Base-by-base conservation (phyloP, 2,329 filamentous ascomycete genomes). In the Thielaviopsis punctulata region DNA sequence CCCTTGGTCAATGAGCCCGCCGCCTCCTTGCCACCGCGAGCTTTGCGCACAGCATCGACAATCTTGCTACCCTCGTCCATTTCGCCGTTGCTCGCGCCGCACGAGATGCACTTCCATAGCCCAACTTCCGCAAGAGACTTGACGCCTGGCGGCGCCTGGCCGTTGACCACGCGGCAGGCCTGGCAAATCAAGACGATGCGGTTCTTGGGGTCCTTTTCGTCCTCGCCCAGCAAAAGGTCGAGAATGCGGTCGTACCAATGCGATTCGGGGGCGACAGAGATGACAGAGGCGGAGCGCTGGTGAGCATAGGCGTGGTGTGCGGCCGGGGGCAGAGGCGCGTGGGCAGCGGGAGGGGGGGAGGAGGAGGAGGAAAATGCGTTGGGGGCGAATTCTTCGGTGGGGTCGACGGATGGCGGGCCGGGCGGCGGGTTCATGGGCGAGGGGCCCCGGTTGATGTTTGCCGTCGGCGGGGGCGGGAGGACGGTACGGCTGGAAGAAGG, bases 191-290 rank as follows among this genome's bases (percentile, higher is more conserved):
- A 71, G 7, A 81, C 90, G 54, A 95, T 79, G 18, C 92, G 80
- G 65, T 96, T 96, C 69, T 88, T 93, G 2, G 90, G 79, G 12
- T 85, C 80, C 4, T 86, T 93, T 66, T 98, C 92, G 61, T 98
- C 92, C 62, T 98, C 92, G 48, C 92, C 92, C 0, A 98, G 75
- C 23, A 98, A 77, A 0, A 94, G 78, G 61, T 98, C 92, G 53
- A 98, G 72, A 51, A 98, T 80, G 52, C 90, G 80, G 64, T 98
- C 92, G 66, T 96, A 98, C 92, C 92, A 98, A 62, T 84, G 81
- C 15, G 79, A 64, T 53, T 72, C 71, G 19, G 62, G 57, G 18
- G 61, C 53, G 3, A 54, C 25, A 5, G 30, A 41, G 18, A 46
- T 27, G 6, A 25, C 41, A 8, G 51, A 53, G 7, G 36, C 36